Evolutionary conservation across 1,284 basidiomycete species (phyloP).

Genomic region (Cryptococcus sp.): DNA sequence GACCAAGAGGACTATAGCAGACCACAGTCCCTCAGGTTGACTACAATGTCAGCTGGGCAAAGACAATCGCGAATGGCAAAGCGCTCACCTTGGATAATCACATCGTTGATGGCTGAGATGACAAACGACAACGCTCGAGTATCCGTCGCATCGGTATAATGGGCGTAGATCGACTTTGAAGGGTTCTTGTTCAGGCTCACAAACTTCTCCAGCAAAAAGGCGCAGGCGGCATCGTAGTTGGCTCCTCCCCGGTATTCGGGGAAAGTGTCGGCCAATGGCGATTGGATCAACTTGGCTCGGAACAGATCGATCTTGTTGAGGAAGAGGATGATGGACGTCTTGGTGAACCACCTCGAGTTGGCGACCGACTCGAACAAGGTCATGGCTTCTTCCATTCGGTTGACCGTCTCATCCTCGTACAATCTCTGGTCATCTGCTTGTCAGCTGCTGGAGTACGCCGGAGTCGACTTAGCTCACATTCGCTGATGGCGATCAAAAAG

Average conservation of each 20-base stretch:
- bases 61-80: not conserved
- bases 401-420: conserved; percentile 88
- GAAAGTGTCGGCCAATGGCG: conserved; percentile 84
- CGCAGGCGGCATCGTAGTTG: conserved; percentile 77
- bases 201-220: conserved; percentile 79
- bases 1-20: conserved; percentile 29
- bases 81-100: conserved; percentile 45
- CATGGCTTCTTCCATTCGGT: conserved; percentile 94
- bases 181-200: conserved; percentile 81
- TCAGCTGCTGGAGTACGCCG: conserved; percentile 3
- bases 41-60: conserved; percentile 8
- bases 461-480: conserved; percentile 62
- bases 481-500: conserved; percentile 87
- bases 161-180: conserved; percentile 49
- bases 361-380: conserved; percentile 95
- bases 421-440: conserved; percentile 51
- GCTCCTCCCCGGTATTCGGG: conserved; percentile 64
- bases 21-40: conserved; percentile 48
- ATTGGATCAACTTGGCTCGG: conserved; percentile 82
- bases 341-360: conserved; percentile 59
- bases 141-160: conserved; percentile 52
- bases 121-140: conserved; percentile 54
- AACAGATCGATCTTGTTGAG: conserved; percentile 97
- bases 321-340: conserved; percentile 55
- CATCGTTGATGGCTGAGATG: conserved; percentile 52